phyloP scores from a whole-genome alignment of 2,329 filamentous ascomycete genomes.

The Alternaria gansuensis region DNA sequence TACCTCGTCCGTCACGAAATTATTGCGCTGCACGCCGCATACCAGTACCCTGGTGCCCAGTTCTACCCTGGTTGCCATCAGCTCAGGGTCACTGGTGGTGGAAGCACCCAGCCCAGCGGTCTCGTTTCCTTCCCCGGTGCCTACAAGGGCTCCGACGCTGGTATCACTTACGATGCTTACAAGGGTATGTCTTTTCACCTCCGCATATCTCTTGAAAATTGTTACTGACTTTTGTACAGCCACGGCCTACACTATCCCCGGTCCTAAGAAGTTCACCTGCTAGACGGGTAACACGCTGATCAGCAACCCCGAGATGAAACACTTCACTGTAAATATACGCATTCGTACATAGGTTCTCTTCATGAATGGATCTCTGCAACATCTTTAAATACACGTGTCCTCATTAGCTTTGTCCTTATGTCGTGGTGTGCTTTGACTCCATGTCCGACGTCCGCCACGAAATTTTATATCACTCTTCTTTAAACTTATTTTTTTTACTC shows the following conservation, averaged over 20 bases:
- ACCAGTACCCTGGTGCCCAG: constrained; percentile 63
- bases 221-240: constrained; percentile 23
- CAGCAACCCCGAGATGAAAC: background rate
- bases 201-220: background rate
- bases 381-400: background rate
- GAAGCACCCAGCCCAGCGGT: constrained; percentile 54
- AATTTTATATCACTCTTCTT: background rate
- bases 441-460: background rate
- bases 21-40: constrained; percentile 63
- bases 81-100: constrained; percentile 63
- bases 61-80: constrained; percentile 69
- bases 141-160: constrained; percentile 61
- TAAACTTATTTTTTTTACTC: no score
- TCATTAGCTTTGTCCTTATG: background rate
- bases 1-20: constrained; percentile 68
- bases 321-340: constrained; percentile 22
- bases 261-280: constrained; percentile 44
- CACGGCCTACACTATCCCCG: constrained; percentile 40
- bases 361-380: constrained; percentile 8
- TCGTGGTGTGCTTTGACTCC: no score
- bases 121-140: constrained; percentile 64
- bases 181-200: constrained; percentile 31
- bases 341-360: constrained; percentile 13
- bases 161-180: constrained; percentile 64
- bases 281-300: constrained; percentile 17